A percentile compares a stretch with the other conserved stretches of the same genome.
Evolutionary conservation across 768 basidiomycete species (phyloP).

Genomic region (Trametes maxima): DNA sequence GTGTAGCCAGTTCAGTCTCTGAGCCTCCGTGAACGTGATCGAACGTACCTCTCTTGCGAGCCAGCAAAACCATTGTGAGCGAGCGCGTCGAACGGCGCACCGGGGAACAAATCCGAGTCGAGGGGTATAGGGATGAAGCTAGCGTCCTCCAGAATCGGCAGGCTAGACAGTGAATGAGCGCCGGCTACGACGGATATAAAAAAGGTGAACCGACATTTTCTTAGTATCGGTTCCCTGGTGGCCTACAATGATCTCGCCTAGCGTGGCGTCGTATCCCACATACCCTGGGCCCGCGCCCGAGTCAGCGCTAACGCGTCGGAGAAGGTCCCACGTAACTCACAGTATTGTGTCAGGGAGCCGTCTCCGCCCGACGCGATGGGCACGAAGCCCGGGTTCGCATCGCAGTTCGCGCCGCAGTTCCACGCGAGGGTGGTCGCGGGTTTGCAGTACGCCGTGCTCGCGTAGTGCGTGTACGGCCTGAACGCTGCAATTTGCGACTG

Average conservation of each 20-base stretch:
- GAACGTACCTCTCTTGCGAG: slow-evolving; percentile 45
- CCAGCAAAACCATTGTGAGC: slow-evolving; percentile 51
- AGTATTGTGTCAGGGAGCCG: slow-evolving; percentile 45
- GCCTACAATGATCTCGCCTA: slow-evolving; percentile 39
- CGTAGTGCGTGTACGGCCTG: slow-evolving; percentile 36
- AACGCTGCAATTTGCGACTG: slow-evolving; percentile 30
- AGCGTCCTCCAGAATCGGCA: slow-evolving; percentile 45
- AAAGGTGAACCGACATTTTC: slow-evolving; percentile 31
- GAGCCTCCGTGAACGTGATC: no score
- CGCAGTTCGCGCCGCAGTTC: slow-evolving; percentile 42
- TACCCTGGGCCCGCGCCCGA: slow-evolving; percentile 40
- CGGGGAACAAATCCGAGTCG: slow-evolving; percentile 50
- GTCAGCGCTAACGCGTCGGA: not conserved
- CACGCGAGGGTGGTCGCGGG: slow-evolving; percentile 31
- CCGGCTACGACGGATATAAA: not conserved
- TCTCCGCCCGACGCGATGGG: slow-evolving; percentile 54
- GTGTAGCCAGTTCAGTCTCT: not conserved
- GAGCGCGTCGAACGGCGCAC: slow-evolving; percentile 42
- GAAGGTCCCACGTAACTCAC: slow-evolving; percentile 25
- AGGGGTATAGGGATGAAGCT: slow-evolving; percentile 41
- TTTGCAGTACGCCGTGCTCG: slow-evolving; percentile 36
- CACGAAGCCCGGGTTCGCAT: slow-evolving; percentile 48
- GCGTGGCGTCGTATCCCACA: slow-evolving; percentile 51
- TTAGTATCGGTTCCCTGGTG: slow-evolving; percentile 42
- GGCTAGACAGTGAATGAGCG: slow-evolving; percentile 26